These are phyloP conservation scores for Amanita molliuscula DNA, from an alignment of 768 basidiomycete species.

Conservation along the genomic window DNA sequence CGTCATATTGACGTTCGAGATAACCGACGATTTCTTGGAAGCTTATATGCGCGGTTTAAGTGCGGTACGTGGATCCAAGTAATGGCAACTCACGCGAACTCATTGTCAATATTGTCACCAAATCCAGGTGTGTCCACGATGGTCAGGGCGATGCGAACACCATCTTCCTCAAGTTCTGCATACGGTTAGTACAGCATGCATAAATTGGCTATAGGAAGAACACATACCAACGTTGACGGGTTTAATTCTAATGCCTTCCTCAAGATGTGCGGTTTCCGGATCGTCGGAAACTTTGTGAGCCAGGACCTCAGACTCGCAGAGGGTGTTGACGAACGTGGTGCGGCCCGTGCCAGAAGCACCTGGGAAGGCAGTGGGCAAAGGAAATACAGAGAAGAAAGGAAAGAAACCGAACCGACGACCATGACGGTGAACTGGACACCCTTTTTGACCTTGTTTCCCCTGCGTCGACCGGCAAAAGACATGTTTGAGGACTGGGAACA, in stretches of 20 bases:
- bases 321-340: conserved; percentile 98
- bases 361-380: conserved; percentile 22
- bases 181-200: conserved; percentile 4
- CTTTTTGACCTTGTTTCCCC: conserved; percentile 96
- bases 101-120: conserved; percentile 98
- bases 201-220: background rate
- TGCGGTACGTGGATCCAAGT: background rate
- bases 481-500: conserved; percentile 27
- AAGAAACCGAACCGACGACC: conserved; percentile 74
- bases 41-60: conserved; percentile 27
- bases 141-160: conserved; percentile 93
- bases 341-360: conserved; percentile 96
- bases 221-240: conserved; percentile 84
- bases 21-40: conserved; percentile 96
- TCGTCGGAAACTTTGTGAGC: conserved; percentile 78
- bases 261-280: conserved; percentile 85
- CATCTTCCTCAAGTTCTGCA: conserved; percentile 95
- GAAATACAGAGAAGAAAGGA: conserved; percentile 11
- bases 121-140: conserved; percentile 99
- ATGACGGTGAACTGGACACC: conserved; percentile 96
- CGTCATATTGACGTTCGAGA: conserved; percentile 98
- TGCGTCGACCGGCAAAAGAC: conserved; percentile 80
- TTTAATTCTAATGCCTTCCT: conserved; percentile 92
- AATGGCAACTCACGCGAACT: conserved; percentile 70
- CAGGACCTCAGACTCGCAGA: conserved; percentile 92